Evolutionary conservation across 441 rosid species (phyloP).

Genomic region (Gossypium davidsonii): DNA sequence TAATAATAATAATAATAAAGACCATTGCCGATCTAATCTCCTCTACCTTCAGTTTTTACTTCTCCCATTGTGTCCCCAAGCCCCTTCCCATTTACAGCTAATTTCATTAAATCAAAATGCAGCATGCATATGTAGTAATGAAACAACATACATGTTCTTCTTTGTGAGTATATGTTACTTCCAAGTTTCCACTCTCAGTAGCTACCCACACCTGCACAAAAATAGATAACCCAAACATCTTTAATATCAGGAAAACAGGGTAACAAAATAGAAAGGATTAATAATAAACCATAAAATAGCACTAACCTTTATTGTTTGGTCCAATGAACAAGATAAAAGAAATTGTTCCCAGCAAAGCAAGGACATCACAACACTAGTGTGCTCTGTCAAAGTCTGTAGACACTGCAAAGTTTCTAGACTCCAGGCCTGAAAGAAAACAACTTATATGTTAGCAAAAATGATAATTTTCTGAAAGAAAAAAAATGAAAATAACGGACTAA

Average conservation of each 20-base stretch:
- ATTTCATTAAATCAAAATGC: neutral
- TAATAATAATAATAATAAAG: neutral
- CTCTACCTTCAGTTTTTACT: slow-evolving; percentile 2
- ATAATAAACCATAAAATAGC: slow-evolving; percentile 6
- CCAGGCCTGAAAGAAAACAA: slow-evolving; percentile 60
- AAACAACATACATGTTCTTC: slow-evolving; percentile 66
- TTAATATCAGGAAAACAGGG: neutral
- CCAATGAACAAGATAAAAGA: slow-evolving; percentile 93
- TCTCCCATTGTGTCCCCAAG: neutral
- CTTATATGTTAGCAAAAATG: neutral
- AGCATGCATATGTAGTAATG: neutral
- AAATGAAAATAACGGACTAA: neutral
- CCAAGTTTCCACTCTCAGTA: slow-evolving; percentile 82
- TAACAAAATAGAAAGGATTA: neutral
- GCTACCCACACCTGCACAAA: slow-evolving; percentile 85
- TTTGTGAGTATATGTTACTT: slow-evolving; percentile 31
- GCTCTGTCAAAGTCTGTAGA: slow-evolving; percentile 72
- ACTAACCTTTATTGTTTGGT: slow-evolving; percentile 79
- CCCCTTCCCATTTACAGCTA: neutral
- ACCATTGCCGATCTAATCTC: neutral
- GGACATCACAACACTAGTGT: slow-evolving; percentile 88
- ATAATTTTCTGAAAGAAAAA: neutral
- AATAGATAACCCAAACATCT: neutral
- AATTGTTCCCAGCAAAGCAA: slow-evolving; percentile 99
- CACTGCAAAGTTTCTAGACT: slow-evolving; percentile 87